Percentiles rank a stretch among this genome's conserved stretches.
These are phyloP conservation scores for Candida vaughaniae DNA, from an alignment of 805 yeast genomes.

Conservation along the genomic window DNA sequence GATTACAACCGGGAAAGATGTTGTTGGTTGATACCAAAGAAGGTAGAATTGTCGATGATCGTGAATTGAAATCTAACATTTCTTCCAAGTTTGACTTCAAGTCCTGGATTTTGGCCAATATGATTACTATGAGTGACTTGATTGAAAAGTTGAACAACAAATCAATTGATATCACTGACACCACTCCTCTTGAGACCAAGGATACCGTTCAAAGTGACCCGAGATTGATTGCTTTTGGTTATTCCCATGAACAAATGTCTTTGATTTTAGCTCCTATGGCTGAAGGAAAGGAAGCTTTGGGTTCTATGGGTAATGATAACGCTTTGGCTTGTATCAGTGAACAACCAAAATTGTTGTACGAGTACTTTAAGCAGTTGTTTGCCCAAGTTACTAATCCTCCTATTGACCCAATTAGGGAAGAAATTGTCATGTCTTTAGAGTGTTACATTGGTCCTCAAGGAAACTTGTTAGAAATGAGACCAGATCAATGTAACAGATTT, in stretches of 20 bases:
- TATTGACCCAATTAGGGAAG: conserved; percentile 96
- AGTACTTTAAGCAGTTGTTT: conserved; percentile 91
- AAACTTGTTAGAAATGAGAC: conserved; percentile 86
- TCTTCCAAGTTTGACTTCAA: conserved; percentile 86
- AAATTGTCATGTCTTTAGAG: conserved; percentile 94
- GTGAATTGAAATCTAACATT: conserved; percentile 77
- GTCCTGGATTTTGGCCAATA: conserved; percentile 86
- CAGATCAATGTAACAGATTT: conserved; percentile 88
- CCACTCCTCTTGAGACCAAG: conserved; percentile 13
- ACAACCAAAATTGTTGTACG: conserved; percentile 87
- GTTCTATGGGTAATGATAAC: conserved; percentile 98
- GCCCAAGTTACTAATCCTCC: conserved; percentile 99
- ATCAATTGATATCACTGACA: conserved; percentile 25
- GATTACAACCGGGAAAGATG: conserved; percentile 96
- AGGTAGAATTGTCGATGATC: conserved; percentile 92
- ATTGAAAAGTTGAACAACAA: conserved; percentile 52
- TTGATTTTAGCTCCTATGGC: conserved; percentile 93
- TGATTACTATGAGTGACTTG: conserved; percentile 81
- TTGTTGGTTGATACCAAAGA: conserved; percentile 89
- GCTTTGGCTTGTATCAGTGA: conserved; percentile 93
- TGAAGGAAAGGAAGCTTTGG: conserved; percentile 90
- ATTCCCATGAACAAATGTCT: conserved; percentile 89
- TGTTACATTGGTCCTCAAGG: conserved; percentile 99
- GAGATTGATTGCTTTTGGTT: conserved; percentile 81
- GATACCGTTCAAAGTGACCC: conserved; percentile 75